Conservation (phyloP, 2,329 filamentous ascomycete genomes). For the Basipetospora chlamydospora region DNA sequence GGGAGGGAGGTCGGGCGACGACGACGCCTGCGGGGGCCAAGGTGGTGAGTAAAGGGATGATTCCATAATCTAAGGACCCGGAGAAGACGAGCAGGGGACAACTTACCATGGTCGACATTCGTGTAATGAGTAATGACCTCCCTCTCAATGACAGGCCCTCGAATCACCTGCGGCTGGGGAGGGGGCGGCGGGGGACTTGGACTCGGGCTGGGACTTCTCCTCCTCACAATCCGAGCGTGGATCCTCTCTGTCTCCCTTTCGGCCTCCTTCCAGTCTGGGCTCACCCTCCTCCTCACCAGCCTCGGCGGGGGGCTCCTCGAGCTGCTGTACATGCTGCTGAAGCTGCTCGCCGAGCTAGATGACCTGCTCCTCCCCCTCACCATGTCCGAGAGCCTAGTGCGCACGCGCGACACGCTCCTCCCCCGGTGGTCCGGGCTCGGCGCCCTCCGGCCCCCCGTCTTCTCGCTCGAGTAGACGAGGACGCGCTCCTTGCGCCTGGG, state of each 20-base stretch:
- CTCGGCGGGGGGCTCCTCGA: constrained; percentile 13
- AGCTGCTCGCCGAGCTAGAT: constrained; percentile 19
- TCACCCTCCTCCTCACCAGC: constrained; percentile 12
- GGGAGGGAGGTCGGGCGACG: constrained; percentile 25
- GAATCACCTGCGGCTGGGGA: constrained; percentile 51
- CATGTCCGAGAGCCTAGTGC: constrained; percentile 23
- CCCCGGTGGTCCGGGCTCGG: neutral
- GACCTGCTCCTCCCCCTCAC: constrained; percentile 24
- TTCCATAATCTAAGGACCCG: no score
- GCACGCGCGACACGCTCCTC: constrained; percentile 12
- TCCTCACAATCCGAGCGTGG: constrained; percentile 33
- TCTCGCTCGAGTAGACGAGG: constrained; percentile 18
- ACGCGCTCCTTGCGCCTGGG: no score
- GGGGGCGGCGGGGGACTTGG: constrained; percentile 33
- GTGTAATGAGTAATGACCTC: constrained; percentile 82
- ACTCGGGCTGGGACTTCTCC: constrained; percentile 24
- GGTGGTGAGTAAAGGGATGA: neutral
- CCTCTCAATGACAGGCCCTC: constrained; percentile 67
- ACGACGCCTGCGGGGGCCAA: constrained; percentile 27
- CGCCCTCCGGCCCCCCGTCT: no score
- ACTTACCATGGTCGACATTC: constrained; percentile 72
- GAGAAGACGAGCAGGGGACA: neutral
- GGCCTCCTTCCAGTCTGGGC: constrained; percentile 14
- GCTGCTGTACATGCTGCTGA: constrained; percentile 1
- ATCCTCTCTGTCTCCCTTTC: constrained; percentile 34